Evolutionary conservation across 306 rosid genomes (phyloP).

Genomic region (Albizia julibrissin): DNA sequence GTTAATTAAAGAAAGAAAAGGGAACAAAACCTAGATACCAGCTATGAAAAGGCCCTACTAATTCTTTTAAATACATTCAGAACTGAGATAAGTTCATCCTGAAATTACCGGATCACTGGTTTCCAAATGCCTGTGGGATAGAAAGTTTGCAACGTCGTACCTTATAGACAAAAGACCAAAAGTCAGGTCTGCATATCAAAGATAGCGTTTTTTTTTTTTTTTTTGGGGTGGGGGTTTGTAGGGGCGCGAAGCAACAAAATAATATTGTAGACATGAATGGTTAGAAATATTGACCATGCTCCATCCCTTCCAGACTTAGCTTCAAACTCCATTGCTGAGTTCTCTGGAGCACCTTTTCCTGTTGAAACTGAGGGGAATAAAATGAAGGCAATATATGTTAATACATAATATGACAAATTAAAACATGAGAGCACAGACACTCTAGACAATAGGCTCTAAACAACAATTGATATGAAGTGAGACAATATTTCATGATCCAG

Average conservation of each 20-base stretch:
- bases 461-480: neutral
- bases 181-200: conserved; percentile 20
- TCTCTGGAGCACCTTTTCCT: conserved; percentile 68
- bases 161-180: conserved; percentile 46
- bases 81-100: conserved; percentile 32
- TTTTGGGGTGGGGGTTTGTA: neutral
- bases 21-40: conserved; percentile 14
- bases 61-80: conserved; percentile 16
- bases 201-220: neutral
- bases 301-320: conserved; percentile 99
- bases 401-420: conserved; percentile 24
- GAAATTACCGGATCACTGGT: conserved; percentile 82
- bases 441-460: conserved; percentile 13
- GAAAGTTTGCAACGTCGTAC: conserved; percentile 86
- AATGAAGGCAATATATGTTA: conserved; percentile 26
- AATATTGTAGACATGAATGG: conserved; percentile 35
- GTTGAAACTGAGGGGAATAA: conserved; percentile 60
- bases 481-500: conserved; percentile 2
- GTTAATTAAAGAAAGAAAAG: neutral
- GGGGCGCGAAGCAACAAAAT: conserved; percentile 15
- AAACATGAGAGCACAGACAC: conserved; percentile 12
- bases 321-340: conserved; percentile 79
- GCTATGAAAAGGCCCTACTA: conserved; percentile 17
- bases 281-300: conserved; percentile 80
- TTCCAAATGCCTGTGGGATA: conserved; percentile 88